A percentile compares a stretch with the other conserved stretches of the same genome.
phyloP scores from a whole-genome alignment of 768 basidiomycete genomes.

The Xanthoconium purpureum region DNA sequence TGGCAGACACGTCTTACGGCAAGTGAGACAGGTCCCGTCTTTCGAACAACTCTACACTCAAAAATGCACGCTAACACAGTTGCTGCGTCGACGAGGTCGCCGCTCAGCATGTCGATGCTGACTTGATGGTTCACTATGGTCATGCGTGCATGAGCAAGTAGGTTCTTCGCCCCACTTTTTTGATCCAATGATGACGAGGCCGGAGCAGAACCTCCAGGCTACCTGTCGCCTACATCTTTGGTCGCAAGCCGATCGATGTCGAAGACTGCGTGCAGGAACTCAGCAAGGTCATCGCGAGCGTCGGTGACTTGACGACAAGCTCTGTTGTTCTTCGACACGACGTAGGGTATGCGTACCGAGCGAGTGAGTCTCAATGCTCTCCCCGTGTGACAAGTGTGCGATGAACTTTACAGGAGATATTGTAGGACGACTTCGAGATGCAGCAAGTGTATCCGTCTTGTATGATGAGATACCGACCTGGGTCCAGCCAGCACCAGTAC shows the following conservation, averaged over 20 bases:
- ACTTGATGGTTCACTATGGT: constrained; percentile 91
- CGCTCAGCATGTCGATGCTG: constrained; percentile 90
- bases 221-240: constrained; percentile 90
- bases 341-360: constrained; percentile 68
- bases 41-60: constrained; percentile 1
- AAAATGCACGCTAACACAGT: constrained; percentile 29
- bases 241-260: constrained; percentile 63
- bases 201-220: constrained; percentile 71
- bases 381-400: not conserved
- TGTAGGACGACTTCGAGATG: constrained; percentile 18
- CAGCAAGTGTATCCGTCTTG: constrained; percentile 30
- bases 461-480: constrained; percentile 36
- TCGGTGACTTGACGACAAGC: constrained; percentile 5
- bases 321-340: constrained; percentile 66
- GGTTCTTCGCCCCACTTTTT: constrained; percentile 27
- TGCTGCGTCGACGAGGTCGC: constrained; percentile 98
- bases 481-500: constrained; percentile 13
- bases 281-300: constrained; percentile 29
- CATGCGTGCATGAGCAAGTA: constrained; percentile 94
- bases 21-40: constrained; percentile 47
- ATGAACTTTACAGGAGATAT: constrained; percentile 16
- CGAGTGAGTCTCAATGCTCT: constrained; percentile 41
- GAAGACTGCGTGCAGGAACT: constrained; percentile 47
- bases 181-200: not conserved
- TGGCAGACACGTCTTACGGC: constrained; percentile 98